Percentiles rank a stretch among this genome's conserved stretches.
These are phyloP conservation scores for Candida nanaspora DNA, from an alignment of 805 yeast genomes.

Conservation along the genomic window DNA sequence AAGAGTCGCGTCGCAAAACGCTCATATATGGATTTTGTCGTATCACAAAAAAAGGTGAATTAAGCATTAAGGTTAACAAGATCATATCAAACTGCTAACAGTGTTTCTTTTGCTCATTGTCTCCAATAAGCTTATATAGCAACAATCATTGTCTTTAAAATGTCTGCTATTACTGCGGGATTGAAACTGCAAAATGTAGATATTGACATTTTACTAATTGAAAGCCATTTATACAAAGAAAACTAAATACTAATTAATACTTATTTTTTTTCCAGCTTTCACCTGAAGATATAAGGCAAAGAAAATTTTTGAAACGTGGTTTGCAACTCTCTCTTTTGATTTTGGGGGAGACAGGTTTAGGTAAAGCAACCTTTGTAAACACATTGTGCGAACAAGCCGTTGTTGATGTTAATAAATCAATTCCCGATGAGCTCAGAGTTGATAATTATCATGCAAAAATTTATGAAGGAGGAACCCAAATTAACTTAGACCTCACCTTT, in stretches of 20 bases:
- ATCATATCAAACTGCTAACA: too few relatives aligned
- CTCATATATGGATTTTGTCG: too few relatives aligned
- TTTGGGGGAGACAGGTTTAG: slow-evolving; percentile 56
- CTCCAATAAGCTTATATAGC: too few relatives aligned
- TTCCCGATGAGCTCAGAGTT: slow-evolving; percentile 18
- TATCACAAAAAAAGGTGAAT: too few relatives aligned
- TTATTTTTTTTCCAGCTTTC: slow-evolving; percentile 21
- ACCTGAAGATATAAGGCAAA: slow-evolving; percentile 28
- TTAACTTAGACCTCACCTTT: slow-evolving; percentile 55
- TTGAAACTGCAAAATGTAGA: too few relatives aligned
- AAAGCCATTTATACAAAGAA: neutral
- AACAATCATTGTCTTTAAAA: too few relatives aligned
- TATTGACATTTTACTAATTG: too few relatives aligned
- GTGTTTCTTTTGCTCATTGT: too few relatives aligned
- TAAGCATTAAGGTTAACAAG: too few relatives aligned
- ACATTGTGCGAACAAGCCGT: slow-evolving; percentile 57
- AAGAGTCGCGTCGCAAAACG: too few relatives aligned
- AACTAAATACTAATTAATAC: neutral
- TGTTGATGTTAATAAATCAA: slow-evolving; percentile 36
- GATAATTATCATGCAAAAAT: slow-evolving; percentile 28
- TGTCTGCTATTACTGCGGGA: too few relatives aligned
- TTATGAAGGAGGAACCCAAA: slow-evolving; percentile 38
- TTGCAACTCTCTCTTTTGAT: slow-evolving; percentile 42
- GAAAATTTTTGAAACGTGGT: slow-evolving; percentile 43
- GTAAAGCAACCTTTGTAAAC: slow-evolving; percentile 75